These are phyloP conservation scores for Entrophospora sp. DNA, from an alignment of 192 early-diverging fungal species.

Conservation along the genomic window DNA sequence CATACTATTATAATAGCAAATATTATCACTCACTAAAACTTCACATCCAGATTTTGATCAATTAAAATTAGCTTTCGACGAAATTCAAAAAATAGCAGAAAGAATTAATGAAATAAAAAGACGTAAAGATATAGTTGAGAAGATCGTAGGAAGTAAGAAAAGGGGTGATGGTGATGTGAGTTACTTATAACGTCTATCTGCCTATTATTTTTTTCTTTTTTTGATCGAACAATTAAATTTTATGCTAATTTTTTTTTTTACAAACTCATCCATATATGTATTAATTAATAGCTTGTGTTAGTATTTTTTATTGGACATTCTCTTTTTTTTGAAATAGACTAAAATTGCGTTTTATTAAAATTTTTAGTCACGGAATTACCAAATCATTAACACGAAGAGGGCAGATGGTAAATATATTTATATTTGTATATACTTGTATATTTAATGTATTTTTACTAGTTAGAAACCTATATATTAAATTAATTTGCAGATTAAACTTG, in stretches of 20 bases:
- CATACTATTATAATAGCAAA: conserved; percentile 25
- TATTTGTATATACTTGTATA: too few relatives aligned
- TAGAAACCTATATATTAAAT: too few relatives aligned
- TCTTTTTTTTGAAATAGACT: too few relatives aligned
- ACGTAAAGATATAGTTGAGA: conserved; percentile 79
- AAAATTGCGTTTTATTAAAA: too few relatives aligned
- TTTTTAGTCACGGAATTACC: conserved; percentile 62
- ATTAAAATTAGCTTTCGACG: conserved; percentile 36
- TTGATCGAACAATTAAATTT: neutral
- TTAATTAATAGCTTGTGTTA: conserved; percentile 3
- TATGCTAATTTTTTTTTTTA: neutral
- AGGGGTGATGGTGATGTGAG: conserved; percentile 62
- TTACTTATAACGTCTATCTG: neutral
- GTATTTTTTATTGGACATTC: neutral
- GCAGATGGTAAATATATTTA: conserved; percentile 24
- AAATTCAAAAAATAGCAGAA: conserved; percentile 60
- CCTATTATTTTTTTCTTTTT: neutral
- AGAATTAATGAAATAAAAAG: conserved; percentile 80
- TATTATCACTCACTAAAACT: conserved; percentile 46
- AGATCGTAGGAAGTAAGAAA: conserved; percentile 66
- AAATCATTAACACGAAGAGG: conserved; percentile 57
- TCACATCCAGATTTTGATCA: conserved; percentile 50
- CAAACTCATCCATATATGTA: neutral
- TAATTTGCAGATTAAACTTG: conserved; percentile 43
- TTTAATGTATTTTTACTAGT: neutral